Evolutionary conservation across 2,329 filamentous ascomycete genomes (phyloP), one percentile per base, ranked within the genome.

Genomic region (Phialocephala subalpina): DNA sequence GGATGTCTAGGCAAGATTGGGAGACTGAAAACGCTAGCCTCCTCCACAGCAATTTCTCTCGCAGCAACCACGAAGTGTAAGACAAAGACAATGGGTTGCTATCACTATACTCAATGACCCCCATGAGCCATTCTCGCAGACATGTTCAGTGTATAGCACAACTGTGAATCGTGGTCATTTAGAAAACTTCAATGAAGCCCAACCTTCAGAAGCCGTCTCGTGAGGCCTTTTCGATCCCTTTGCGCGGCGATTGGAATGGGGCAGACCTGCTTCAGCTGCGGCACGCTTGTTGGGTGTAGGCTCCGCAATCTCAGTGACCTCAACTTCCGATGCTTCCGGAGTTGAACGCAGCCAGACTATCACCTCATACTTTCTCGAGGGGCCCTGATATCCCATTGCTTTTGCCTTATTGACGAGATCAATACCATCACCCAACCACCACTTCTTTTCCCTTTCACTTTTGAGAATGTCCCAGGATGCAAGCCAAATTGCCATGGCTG

Each of bases 351-450:
- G 27, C 67, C 67, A 69, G 3, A 65, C 4, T 40, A 69, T 69
- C 36, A 63, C 62, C 35, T 69, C 64, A 35, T 69, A 65, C 36
- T 69, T 69, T 49, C 52, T 69, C 45, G 64, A 42, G 7, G 56
- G 16, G 2, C 67, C 67, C 45, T 65, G 36, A 59, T 69, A 69
- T 27, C 64, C 67, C 42, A 69, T 65, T 36, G 64, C 67, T 33
- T 69, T 69, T 2, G 67, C 67, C 59, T 61, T 67, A 40, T 67
- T 69, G 25, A 59, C 67, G n/a, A 69, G 49, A 62, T 69, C 65
- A 47, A 69, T 67, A 1, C 67, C 67, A 57, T 69, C 67, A 25
- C 64, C 67, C 12, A 67, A 27, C 67, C 67, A 69, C 67, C 67
- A 69, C 36, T 56, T 65, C 60, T 69, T 69, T 55, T 69, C 67